Conservation (phyloP, 345 rosid species). For the Psidium friedrichsthalianum region DNA sequence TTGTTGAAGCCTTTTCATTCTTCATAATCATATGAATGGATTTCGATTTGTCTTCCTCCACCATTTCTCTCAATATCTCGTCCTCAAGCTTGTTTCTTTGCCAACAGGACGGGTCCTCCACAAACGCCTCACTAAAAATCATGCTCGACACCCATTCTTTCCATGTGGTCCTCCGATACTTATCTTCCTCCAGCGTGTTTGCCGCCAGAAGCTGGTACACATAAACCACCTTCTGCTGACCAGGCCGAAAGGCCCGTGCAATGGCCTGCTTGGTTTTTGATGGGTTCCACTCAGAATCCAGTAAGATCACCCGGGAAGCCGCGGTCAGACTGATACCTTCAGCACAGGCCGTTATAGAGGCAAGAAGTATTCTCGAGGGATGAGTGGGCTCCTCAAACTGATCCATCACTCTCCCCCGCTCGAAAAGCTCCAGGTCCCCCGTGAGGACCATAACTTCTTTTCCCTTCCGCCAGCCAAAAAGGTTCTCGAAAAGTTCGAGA, state of each 20-base stretch:
- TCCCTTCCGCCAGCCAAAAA: conserved; percentile 69
- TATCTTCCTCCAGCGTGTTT: conserved; percentile 79
- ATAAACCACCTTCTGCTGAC: conserved; percentile 81
- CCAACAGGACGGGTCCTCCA: conserved; percentile 83
- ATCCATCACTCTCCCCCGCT: conserved; percentile 76
- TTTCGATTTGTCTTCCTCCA: conserved; percentile 68
- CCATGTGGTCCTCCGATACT: conserved; percentile 88
- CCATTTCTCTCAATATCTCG: conserved; percentile 74
- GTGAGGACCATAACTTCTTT: conserved; percentile 66
- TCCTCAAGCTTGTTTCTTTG: conserved; percentile 92
- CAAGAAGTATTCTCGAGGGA: conserved; percentile 52
- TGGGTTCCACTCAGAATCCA: conserved; percentile 93
- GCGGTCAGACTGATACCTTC: conserved; percentile 97
- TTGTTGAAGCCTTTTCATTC: conserved; percentile 88
- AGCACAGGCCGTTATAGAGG: conserved; percentile 92
- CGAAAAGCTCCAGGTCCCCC: conserved; percentile 84
- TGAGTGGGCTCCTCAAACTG: conserved; percentile 67
- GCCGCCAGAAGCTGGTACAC: conserved; percentile 85
- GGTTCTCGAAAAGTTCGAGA: conserved; percentile 49
- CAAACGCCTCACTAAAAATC: conserved; percentile 92
- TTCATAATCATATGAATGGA: conserved; percentile 97
- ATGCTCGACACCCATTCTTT: conserved; percentile 94
- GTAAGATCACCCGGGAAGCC: conserved; percentile 74
- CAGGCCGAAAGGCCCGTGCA: conserved; percentile 82
- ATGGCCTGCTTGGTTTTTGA: conserved; percentile 95